Base-by-base conservation (phyloP, 176 grass and related monocot genomes). In the Eragrostis nindensis region DNA sequence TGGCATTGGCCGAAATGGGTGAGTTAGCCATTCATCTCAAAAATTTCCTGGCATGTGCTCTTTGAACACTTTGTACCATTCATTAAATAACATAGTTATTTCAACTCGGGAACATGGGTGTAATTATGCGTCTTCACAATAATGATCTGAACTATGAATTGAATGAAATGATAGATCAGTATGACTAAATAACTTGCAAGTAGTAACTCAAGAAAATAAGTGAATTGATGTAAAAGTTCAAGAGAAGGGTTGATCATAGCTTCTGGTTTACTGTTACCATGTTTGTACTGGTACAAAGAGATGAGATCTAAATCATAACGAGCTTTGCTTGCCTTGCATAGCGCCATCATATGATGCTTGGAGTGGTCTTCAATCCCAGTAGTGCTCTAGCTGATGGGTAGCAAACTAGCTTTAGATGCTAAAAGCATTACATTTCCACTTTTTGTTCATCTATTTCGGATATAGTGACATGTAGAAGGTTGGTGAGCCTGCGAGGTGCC, bases 251-350 rank as follows among this genome's bases (percentile, higher is more conserved):
- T 79, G 70, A 60, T 68, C 19, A 74, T 29, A 47, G 47, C 41
- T 66, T 71, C 8, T 54, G 43, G 41, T 60, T 45, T 67, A 73
- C 21, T 46, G 48, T 49, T 24, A 60, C 52, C 49, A 68, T 84
- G 80, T 78, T 74, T 72, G 59, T 84, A 61, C 60, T 22, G 29
- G 5, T 1, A 32, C 73, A 68, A 67, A 62, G 54, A 30, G 62
- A 67, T 68, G 62, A n/a, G n/a, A n/a, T 30, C 68, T 84, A 30
- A 74, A 88, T 78, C 48, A 78, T 83, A 73, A 59, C 7, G 14
- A 39, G 39, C 67, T 65, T 87, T 82, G 73, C 76, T 86, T 86
- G 84, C 60, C 76, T 80, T 86, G 76, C 26, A 30, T 15, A 80
- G 25, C 7, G 69, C 48, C 26, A 74, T 86, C 76, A 86, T 80